These are phyloP conservation scores for Neonectria hederae DNA, from an alignment of 2,329 filamentous ascomycete species.

Conservation along the genomic window DNA sequence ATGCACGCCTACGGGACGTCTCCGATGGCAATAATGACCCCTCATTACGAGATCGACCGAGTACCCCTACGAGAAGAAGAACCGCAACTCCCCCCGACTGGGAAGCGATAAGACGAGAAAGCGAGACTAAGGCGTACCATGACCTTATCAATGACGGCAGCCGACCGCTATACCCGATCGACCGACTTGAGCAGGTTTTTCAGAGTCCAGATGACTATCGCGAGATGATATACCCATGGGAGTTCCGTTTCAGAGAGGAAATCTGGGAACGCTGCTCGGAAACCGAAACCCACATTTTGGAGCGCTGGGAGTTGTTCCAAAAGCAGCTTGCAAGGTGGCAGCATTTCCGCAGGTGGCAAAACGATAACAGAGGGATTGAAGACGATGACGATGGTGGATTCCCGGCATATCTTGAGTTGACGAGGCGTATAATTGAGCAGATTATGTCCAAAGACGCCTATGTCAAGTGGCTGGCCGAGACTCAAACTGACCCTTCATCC, in stretches of 20 bases:
- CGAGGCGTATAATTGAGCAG: no score
- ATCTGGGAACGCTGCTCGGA: no score
- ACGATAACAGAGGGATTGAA: slow-evolving; percentile 36
- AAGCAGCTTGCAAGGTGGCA: slow-evolving; percentile 13
- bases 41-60: neutral
- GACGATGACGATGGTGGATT: no score
- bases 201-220: slow-evolving; percentile 36
- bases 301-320: no score
- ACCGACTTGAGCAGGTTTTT: slow-evolving; percentile 38
- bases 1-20: slow-evolving; percentile 31
- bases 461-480: neutral
- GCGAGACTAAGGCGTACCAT: slow-evolving; percentile 40
- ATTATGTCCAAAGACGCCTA: no score
- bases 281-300: no score
- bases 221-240: no score
- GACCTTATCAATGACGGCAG: slow-evolving; percentile 45
- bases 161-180: slow-evolving; percentile 44
- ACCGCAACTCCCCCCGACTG: no score
- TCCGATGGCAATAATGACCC: neutral
- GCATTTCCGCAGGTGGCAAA: slow-evolving; percentile 46
- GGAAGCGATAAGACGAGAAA: no score
- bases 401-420: no score
- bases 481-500: slow-evolving; percentile 24
- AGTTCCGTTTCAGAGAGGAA: no score
- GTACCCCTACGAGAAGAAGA: no score